phyloP scores from a whole-genome alignment of 2,329 filamentous ascomycete species.

The Fusarium succisae region DNA sequence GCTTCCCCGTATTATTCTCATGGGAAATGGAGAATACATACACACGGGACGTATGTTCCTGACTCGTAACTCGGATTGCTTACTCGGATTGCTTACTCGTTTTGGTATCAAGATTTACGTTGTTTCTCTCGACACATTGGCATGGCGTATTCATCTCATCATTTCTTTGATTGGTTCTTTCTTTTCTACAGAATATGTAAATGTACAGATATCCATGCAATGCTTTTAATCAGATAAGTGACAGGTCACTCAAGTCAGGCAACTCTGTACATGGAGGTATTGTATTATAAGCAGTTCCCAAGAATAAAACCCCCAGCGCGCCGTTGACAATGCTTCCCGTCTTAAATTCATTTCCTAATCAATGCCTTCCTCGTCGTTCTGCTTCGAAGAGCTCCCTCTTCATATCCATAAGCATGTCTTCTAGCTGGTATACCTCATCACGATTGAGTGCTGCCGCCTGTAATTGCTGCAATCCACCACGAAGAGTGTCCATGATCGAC shows the following conservation, averaged over 20 bases:
- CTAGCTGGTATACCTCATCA: slow-evolving; percentile 74
- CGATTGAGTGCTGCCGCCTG: slow-evolving; percentile 68
- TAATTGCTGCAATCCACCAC: slow-evolving; percentile 63
- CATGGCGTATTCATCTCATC: slow-evolving; percentile 7
- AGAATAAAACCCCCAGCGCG: slow-evolving; percentile 17
- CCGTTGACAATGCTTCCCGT: slow-evolving; percentile 33
- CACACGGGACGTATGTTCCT: neutral
- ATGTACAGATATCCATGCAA: slow-evolving; percentile 11
- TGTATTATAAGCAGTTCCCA: slow-evolving; percentile 24
- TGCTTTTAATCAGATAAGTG: slow-evolving; percentile 10
- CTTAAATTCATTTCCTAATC: slow-evolving; percentile 26
- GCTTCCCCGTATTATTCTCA: neutral
- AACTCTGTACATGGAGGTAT: slow-evolving; percentile 30
- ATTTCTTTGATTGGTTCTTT: slow-evolving; percentile 23
- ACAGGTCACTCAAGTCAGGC: neutral
- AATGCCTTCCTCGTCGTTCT: slow-evolving; percentile 63
- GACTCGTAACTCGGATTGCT: neutral
- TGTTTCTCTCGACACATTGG: neutral
- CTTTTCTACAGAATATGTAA: slow-evolving; percentile 24
- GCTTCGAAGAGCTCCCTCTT: slow-evolving; percentile 78
- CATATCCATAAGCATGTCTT: slow-evolving; percentile 83
- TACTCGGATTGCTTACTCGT: neutral
- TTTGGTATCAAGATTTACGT: neutral
- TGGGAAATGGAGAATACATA: neutral
- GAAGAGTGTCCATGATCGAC: slow-evolving; percentile 47